Evolutionary conservation across 345 rosid genomes (phyloP).

Genomic region (Arabis alpina): DNA sequence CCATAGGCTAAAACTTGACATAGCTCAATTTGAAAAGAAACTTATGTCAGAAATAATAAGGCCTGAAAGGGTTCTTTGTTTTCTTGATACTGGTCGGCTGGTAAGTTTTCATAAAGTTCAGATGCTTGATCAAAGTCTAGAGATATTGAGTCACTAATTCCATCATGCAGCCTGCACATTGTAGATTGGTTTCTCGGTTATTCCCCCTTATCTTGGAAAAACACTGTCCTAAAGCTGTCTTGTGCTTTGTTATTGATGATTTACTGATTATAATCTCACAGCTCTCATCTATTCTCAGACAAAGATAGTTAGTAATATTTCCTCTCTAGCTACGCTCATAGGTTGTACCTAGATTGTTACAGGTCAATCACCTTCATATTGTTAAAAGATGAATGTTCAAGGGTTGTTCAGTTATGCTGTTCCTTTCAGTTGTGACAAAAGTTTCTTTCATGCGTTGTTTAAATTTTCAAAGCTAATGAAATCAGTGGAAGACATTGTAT

Average conservation of each 20-base stretch:
- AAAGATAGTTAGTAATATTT: background rate
- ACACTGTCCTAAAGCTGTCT: background rate
- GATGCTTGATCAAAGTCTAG: slow-evolving; percentile 11
- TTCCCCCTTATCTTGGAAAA: slow-evolving; percentile 4
- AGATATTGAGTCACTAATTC: slow-evolving; percentile 11
- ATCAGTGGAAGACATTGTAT: background rate
- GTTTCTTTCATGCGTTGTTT: slow-evolving; percentile 3
- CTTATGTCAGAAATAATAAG: slow-evolving; percentile 88
- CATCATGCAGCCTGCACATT: slow-evolving; percentile 8
- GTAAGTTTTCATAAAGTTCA: slow-evolving; percentile 53
- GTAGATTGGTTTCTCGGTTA: background rate
- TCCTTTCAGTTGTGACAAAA: slow-evolving; percentile 1
- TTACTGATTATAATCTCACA: slow-evolving; percentile 5
- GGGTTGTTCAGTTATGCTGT: slow-evolving; percentile 9
- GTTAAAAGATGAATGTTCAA: slow-evolving; percentile 21
- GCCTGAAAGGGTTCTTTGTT: slow-evolving; percentile 94
- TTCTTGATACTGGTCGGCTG: slow-evolving; percentile 91
- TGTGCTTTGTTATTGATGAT: background rate
- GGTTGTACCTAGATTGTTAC: background rate
- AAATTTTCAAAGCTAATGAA: slow-evolving; percentile 9
- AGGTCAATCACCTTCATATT: slow-evolving; percentile 13
- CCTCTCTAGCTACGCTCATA: slow-evolving; percentile 7
- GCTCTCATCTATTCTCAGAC: slow-evolving; percentile 3
- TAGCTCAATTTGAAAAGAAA: slow-evolving; percentile 87
- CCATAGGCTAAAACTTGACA: slow-evolving; percentile 83